A percentile compares a stretch with the other conserved stretches of the same genome.
Evolutionary conservation across 257 asterid species (phyloP).

Genomic region (Penstemon eatonii): DNA sequence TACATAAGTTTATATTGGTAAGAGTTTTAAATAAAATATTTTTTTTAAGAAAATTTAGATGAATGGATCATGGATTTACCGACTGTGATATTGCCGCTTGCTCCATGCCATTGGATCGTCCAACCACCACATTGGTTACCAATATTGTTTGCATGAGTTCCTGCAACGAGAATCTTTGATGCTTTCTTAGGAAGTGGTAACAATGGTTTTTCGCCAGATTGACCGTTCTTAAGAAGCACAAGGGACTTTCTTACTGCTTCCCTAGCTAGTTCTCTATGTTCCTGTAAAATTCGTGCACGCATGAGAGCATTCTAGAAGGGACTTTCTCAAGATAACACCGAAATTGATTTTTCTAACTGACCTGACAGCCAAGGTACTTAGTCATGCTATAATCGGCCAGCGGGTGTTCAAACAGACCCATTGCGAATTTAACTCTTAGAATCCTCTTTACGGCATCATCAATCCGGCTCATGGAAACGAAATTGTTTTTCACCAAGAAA

Average conservation of each 20-base stretch:
- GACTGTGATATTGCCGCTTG: constrained; percentile 37
- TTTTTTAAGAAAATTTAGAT: neutral
- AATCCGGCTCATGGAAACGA: constrained; percentile 36
- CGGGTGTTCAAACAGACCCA: constrained; percentile 45
- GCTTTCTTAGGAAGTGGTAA: constrained; percentile 32
- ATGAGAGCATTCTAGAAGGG: neutral
- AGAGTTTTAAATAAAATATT: no score
- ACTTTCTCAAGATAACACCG: neutral
- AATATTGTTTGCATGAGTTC: constrained; percentile 37
- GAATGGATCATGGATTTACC: constrained; percentile 12
- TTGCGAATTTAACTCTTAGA: constrained; percentile 39
- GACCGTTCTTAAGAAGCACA: constrained; percentile 40
- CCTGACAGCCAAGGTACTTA: constrained; percentile 36
- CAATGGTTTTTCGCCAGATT: constrained; percentile 21
- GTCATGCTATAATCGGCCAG: constrained; percentile 39
- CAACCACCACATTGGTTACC: constrained; percentile 45
- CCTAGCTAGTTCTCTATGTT: constrained; percentile 42
- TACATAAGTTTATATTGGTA: no score
- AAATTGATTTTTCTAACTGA: neutral
- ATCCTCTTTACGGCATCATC: constrained; percentile 48
- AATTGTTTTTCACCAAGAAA: constrained; percentile 27
- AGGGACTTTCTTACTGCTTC: constrained; percentile 43
- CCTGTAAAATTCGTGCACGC: constrained; percentile 20
- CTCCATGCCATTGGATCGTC: constrained; percentile 40
- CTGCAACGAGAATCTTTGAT: constrained; percentile 32